phyloP scores from a whole-genome alignment of 2,329 filamentous ascomycete genomes.

The Cladosporium sp. region DNA sequence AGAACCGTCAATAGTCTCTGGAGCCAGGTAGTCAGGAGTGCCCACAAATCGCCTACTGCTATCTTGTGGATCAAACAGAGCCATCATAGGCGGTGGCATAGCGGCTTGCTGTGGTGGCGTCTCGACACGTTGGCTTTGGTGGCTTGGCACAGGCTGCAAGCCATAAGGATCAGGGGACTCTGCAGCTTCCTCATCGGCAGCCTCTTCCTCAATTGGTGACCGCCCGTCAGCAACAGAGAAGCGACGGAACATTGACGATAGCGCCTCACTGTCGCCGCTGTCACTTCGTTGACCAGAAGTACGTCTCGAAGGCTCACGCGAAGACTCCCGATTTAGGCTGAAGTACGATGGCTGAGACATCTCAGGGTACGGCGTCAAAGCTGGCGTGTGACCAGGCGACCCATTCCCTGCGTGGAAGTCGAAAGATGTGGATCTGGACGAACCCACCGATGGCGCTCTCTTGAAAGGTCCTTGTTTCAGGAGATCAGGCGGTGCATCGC shows the following conservation, averaged over 20 bases:
- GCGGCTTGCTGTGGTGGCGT: slow-evolving; percentile 66
- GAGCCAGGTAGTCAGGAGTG: slow-evolving; percentile 94
- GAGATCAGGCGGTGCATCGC: slow-evolving; percentile 87
- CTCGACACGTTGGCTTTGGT: slow-evolving; percentile 46
- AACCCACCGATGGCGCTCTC: slow-evolving; percentile 79
- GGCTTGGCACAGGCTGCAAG: slow-evolving; percentile 62
- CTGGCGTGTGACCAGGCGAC: slow-evolving; percentile 81
- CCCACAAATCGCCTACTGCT: slow-evolving; percentile 91
- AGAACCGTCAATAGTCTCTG: slow-evolving; percentile 92
- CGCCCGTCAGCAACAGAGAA: slow-evolving; percentile 60
- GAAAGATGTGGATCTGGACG: slow-evolving; percentile 90
- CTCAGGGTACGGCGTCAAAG: slow-evolving; percentile 75
- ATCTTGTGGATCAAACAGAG: slow-evolving; percentile 92
- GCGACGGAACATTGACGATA: slow-evolving; percentile 77
- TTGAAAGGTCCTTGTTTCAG: slow-evolving; percentile 91
- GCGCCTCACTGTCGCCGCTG: slow-evolving; percentile 79
- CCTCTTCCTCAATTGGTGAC: slow-evolving; percentile 73
- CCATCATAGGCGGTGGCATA: slow-evolving; percentile 88
- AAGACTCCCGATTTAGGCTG: slow-evolving; percentile 64
- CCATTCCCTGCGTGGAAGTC: slow-evolving; percentile 74
- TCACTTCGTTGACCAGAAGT: slow-evolving; percentile 68
- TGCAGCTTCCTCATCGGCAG: slow-evolving; percentile 67
- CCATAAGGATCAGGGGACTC: slow-evolving; percentile 73
- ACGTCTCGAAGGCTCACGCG: slow-evolving; percentile 56
- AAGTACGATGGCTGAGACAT: slow-evolving; percentile 93